These are phyloP conservation scores for Diaporthe vexans DNA, from an alignment of 2,329 filamentous ascomycete species.

Conservation along the genomic window DNA sequence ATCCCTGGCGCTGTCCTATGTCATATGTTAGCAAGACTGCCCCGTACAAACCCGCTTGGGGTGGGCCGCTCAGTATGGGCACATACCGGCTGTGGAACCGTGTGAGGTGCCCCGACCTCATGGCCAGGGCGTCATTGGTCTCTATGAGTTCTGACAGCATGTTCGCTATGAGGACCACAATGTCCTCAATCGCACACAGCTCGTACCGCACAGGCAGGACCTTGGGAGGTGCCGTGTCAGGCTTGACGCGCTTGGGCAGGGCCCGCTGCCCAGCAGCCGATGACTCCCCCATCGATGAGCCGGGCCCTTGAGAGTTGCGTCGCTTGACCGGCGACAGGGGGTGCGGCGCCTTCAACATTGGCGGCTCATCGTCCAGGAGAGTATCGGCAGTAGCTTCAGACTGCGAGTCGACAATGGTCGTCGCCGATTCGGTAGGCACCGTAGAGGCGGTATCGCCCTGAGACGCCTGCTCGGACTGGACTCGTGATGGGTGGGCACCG, in stretches of 20 bases:
- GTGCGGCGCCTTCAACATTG: conserved; percentile 46
- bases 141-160: conserved; percentile 97
- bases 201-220: conserved; percentile 83
- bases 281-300: conserved; percentile 41
- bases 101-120: conserved; percentile 88
- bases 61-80: not conserved
- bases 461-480: conserved; percentile 9
- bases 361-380: conserved; percentile 45
- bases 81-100: conserved; percentile 91
- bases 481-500: conserved; percentile 32
- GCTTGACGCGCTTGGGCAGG: conserved; percentile 67
- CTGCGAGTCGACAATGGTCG: conserved; percentile 30
- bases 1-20: conserved; percentile 82
- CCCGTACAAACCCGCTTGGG: conserved; percentile 29
- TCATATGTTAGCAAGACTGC: conserved; percentile 44
- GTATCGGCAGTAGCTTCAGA: conserved; percentile 41
- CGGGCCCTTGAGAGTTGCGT: conserved; percentile 59
- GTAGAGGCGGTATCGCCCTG: not conserved
- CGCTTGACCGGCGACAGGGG: conserved; percentile 57
- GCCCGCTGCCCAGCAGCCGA: conserved; percentile 42
- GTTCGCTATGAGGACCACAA: conserved; percentile 91
- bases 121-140: conserved; percentile 89
- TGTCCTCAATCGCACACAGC: conserved; percentile 83
- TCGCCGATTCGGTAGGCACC: conserved; percentile 28
- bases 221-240: conserved; percentile 66